Evolutionary conservation across 208 protist genomes (phyloP).

Genomic region (Leishmania mexicana): DNA sequence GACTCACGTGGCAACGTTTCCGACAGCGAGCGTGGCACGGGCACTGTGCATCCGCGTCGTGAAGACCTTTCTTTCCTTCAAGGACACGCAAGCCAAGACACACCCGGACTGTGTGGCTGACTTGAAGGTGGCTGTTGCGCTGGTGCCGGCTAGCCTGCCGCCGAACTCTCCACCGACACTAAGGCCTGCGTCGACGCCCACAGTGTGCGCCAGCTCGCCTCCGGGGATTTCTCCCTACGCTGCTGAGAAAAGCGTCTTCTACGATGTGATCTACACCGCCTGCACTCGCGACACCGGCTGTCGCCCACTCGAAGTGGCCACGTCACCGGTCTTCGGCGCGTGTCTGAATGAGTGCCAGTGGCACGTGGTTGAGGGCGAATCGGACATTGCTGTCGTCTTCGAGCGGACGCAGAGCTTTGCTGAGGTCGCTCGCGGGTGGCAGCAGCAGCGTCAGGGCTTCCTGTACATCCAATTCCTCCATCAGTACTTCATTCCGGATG

Average conservation of each 20-base stretch:
- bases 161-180: not conserved
- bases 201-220: not conserved
- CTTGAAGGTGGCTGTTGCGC: conserved; percentile 22
- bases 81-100: not conserved
- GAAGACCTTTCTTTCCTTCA: conserved; percentile 13
- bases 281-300: conserved; percentile 13
- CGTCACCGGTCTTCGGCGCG: conserved; percentile 47
- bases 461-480: conserved; percentile 40
- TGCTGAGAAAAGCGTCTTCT: conserved; percentile 9
- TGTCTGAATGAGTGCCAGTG: conserved; percentile 47
- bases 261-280: conserved; percentile 21
- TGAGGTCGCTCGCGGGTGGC: not conserved
- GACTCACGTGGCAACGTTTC: not conserved
- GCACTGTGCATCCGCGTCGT: conserved; percentile 20
- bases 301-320: conserved; percentile 36
- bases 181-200: not conserved
- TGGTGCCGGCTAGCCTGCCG: conserved; percentile 6
- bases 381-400: conserved; percentile 29
- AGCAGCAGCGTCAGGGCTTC: conserved; percentile 16
- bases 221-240: not conserved
- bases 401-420: not conserved
- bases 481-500: conserved; percentile 28
- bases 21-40: conserved; percentile 7
- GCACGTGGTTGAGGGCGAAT: conserved; percentile 31
- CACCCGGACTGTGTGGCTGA: conserved; percentile 4